A percentile compares a stretch with the other conserved stretches of the same genome.
Evolutionary conservation across 192 early-diverging fungal species (phyloP).

Genomic region (Allomyces macrogynus): DNA sequence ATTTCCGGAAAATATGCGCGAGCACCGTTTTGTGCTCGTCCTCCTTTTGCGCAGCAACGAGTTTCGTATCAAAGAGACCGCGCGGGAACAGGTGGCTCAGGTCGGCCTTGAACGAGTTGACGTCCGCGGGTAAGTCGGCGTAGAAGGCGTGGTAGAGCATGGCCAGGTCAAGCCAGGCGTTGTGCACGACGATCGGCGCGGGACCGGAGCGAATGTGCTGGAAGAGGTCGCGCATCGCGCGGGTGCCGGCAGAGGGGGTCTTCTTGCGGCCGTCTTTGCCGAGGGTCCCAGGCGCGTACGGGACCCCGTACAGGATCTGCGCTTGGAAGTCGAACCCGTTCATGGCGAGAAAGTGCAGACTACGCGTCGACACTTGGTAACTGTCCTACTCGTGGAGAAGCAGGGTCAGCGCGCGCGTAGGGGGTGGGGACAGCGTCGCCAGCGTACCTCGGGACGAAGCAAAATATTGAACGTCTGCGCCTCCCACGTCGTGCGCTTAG

Average conservation of each 20-base stretch:
- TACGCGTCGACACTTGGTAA: slow-evolving; percentile 45
- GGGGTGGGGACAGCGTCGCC: no score
- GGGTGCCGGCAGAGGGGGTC: no score
- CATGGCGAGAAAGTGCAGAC: slow-evolving; percentile 58
- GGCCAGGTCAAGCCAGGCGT: slow-evolving; percentile 80
- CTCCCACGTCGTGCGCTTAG: no score
- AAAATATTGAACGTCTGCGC: no score
- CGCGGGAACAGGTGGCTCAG: slow-evolving; percentile 61
- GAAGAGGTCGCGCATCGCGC: no score
- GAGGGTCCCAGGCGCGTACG: slow-evolving; percentile 42
- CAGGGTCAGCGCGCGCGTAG: no score
- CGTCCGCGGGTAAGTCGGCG: slow-evolving; percentile 44
- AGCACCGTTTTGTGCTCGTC: slow-evolving; percentile 42
- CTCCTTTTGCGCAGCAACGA: slow-evolving; percentile 46
- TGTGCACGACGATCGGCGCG: slow-evolving; percentile 70
- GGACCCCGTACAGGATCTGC: slow-evolving; percentile 55
- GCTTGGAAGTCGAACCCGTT: slow-evolving; percentile 73
- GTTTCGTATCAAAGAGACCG: slow-evolving; percentile 88
- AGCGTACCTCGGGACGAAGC: no score
- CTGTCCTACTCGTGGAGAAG: slow-evolving; percentile 27
- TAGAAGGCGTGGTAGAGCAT: slow-evolving; percentile 84
- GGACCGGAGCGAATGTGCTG: no score
- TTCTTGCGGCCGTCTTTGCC: not conserved
- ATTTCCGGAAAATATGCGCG: slow-evolving; percentile 44
- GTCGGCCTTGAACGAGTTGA: slow-evolving; percentile 56